Percentiles rank a stretch among this genome's conserved stretches.
phyloP scores from a whole-genome alignment of 768 basidiomycete genomes.

The Russula compacta region DNA sequence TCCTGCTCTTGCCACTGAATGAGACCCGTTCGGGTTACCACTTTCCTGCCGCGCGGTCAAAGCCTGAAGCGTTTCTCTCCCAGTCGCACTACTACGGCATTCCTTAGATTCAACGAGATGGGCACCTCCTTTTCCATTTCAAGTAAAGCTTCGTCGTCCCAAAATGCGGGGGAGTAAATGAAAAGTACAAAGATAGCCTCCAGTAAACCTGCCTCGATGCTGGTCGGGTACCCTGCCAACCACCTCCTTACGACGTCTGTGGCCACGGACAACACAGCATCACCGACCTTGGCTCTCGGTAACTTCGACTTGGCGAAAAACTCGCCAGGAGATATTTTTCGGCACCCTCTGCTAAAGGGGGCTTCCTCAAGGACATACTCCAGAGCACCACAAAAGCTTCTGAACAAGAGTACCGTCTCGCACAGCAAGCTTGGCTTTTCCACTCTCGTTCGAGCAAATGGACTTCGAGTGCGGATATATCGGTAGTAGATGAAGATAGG shows the following conservation, averaged over 20 bases:
- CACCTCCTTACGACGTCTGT: constrained; percentile 42
- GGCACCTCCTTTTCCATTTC: constrained; percentile 15
- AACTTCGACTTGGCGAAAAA: constrained; percentile 46
- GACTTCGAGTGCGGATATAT: too few relatives aligned
- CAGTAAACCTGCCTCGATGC: constrained; percentile 42
- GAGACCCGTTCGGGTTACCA: too few relatives aligned
- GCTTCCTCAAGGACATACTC: background rate
- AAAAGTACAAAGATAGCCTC: background rate
- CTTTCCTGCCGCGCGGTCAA: background rate
- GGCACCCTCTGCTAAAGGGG: background rate
- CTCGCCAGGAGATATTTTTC: background rate
- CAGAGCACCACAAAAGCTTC: too few relatives aligned
- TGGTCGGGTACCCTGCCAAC: constrained; percentile 46
- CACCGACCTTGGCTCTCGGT: constrained; percentile 61
- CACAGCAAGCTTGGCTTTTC: too few relatives aligned
- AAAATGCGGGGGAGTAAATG: background rate
- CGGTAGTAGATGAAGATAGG: too few relatives aligned
- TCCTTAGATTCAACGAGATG: constrained; percentile 38
- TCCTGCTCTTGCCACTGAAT: background rate
- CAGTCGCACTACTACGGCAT: constrained; percentile 64
- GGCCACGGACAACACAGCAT: constrained; percentile 37
- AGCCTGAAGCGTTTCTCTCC: constrained; percentile 54
- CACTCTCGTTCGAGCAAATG: too few relatives aligned
- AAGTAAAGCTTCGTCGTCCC: constrained; percentile 47
- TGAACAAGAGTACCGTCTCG: too few relatives aligned